phyloP scores from a whole-genome alignment of 352 stramenopile species.

The Phytopythium vexans region DNA sequence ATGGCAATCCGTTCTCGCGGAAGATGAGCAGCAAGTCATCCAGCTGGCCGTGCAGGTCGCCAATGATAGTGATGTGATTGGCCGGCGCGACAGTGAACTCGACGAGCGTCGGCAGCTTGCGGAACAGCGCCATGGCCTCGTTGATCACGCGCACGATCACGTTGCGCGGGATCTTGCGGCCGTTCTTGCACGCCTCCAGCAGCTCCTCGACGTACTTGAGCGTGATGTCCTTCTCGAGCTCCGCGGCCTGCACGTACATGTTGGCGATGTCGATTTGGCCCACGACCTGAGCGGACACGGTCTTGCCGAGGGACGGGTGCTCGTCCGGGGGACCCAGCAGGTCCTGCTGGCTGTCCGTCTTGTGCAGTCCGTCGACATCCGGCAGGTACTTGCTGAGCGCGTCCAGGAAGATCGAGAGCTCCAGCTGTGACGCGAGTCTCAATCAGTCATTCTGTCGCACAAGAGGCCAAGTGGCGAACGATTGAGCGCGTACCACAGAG shows the following conservation, averaged over 20 bases:
- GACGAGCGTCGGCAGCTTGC: constrained; percentile 55
- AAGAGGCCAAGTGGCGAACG: no score
- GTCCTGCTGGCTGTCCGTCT: constrained; percentile 5
- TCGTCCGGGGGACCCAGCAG: constrained; percentile 8
- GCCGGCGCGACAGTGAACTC: constrained; percentile 65
- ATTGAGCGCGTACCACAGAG: constrained; percentile 49
- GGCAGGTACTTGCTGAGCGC: constrained; percentile 77
- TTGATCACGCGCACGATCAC: constrained; percentile 75
- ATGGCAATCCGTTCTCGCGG: constrained; percentile 77
- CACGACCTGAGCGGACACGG: constrained; percentile 57
- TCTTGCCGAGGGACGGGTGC: constrained; percentile 28
- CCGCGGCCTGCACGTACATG: constrained; percentile 71
- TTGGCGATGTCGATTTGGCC: constrained; percentile 81
- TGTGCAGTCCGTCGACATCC: constrained; percentile 46
- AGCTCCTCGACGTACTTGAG: constrained; percentile 61
- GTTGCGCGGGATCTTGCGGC: constrained; percentile 72
- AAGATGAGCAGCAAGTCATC: constrained; percentile 84
- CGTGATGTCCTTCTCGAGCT: constrained; percentile 58
- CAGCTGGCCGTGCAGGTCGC: constrained; percentile 84
- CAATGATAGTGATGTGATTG: constrained; percentile 77
- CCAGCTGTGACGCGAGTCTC: constrained; percentile 28
- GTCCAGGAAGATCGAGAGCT: constrained; percentile 79
- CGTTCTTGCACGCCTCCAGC: constrained; percentile 78
- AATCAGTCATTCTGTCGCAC: no score
- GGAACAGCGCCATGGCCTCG: constrained; percentile 50